Conservation (phyloP, 148 eudicot genomes). For the Rhododendron simsii region DNA sequence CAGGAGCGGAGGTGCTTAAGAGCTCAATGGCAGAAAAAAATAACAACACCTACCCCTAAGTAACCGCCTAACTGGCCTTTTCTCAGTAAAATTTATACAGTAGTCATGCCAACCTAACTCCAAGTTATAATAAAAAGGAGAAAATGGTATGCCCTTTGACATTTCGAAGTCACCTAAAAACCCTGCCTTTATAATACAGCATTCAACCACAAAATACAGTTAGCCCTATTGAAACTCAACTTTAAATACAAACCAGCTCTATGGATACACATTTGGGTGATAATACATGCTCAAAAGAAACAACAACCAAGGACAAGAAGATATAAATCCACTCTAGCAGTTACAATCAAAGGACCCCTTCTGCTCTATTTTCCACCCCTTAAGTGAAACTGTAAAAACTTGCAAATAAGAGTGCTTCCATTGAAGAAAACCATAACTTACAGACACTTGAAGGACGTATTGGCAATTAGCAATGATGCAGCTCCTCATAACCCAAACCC, state of each 20-base stretch:
- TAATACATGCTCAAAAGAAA: neutral
- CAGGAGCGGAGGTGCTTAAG: neutral
- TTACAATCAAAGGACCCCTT: neutral
- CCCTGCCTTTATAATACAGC: neutral
- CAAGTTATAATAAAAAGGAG: neutral
- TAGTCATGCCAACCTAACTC: neutral
- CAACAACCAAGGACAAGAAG: neutral
- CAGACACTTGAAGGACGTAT: neutral
- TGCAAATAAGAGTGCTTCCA: neutral
- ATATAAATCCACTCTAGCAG: neutral
- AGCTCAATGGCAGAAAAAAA: neutral
- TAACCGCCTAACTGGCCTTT: neutral
- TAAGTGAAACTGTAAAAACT: neutral
- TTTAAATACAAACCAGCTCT: neutral
- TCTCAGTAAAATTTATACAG: neutral
- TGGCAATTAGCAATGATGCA: neutral
- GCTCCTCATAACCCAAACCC: neutral
- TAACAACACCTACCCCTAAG: neutral
- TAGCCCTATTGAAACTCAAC: neutral
- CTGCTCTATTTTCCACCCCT: no score
- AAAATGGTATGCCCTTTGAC: neutral
- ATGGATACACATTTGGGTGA: neutral
- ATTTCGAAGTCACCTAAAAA: neutral
- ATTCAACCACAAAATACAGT: neutral
- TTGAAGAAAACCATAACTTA: neutral